Base-by-base conservation (phyloP, 257 asterid species). In the Jacaranda copaia region DNA sequence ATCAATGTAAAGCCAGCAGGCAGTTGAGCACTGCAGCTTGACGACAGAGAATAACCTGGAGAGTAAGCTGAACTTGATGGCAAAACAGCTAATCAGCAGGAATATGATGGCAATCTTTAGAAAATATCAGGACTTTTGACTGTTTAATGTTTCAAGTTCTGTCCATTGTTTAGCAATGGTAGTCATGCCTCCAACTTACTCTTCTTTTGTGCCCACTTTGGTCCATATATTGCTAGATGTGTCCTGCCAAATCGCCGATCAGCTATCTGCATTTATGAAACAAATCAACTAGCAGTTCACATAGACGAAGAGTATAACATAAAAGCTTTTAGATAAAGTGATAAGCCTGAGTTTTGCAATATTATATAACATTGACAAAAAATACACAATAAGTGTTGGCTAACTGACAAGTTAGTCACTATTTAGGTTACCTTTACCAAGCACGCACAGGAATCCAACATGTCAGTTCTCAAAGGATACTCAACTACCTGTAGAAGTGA, bases 181-280 rank as follows among this genome's bases (percentile, higher is more conserved):
- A n/a, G 16, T 77, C 81, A 57, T 36, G 70, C 72, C 67, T 81
- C 84, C n/a, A 51, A 19, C 63, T 82, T 83, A 77, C 83, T 88
- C 85, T 86, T 90, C 87, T 91, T 96, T 65, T 88, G 90, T 51
- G 98, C 97, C 98, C 98, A 96, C 39, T 76, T 84, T 49, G 99
- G 99, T 82, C 99, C 99, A 60, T 96, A 96, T 89, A 96, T 88
- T 11, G 95, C 99, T 18, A 96, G 84, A 83, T 91, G 88, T 2
- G 99, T 96, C 80, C 99, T 89, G n/a, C 99, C 98, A 89, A 96
- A 93, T 78, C 97, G 77, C 85, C 98, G 84, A 85, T 93, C 99
- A 81, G 98, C 90, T 85, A 96, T 89, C 99, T 96, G 88, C 85
- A 76, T 42, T 72, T 66, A 19, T 78, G n/a, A 56, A 18, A 58